Conservation (phyloP, 106 monocot genomes). For the Dendrobium chrysotoxum region DNA sequence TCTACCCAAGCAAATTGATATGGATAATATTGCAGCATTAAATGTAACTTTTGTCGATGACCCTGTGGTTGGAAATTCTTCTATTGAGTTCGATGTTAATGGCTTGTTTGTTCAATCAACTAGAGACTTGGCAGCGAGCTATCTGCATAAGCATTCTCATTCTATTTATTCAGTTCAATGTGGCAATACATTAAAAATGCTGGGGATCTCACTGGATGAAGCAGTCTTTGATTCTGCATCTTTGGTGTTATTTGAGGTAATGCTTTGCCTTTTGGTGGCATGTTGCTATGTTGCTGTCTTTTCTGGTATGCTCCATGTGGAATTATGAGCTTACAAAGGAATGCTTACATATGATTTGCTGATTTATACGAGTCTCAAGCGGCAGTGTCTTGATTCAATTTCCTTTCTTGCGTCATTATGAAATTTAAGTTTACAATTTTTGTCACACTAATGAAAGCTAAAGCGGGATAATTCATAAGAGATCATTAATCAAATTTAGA, state of each 20-base stretch:
- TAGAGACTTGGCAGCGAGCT: conserved; percentile 6
- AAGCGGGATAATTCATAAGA: not conserved
- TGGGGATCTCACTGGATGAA: conserved; percentile 67
- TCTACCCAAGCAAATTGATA: conserved; percentile 66
- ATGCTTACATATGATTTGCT: not conserved
- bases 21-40: conserved; percentile 52
- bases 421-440: not conserved
- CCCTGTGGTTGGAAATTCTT: conserved; percentile 56
- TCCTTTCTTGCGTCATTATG: not conserved
- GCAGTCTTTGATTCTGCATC: conserved; percentile 72
- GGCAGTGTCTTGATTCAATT: not conserved
- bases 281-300: not conserved
- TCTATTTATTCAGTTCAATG: conserved; percentile 36
- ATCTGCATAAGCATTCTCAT: conserved; percentile 15
- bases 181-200: conserved; percentile 52
- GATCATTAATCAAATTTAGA: not conserved
- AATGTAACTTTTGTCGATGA: conserved; percentile 75
- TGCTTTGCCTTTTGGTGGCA: not conserved
- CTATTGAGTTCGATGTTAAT: conserved; percentile 71
- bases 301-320: not conserved
- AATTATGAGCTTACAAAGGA: not conserved
- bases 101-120: conserved; percentile 56
- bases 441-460: not conserved
- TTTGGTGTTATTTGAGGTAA: conserved; percentile 62
- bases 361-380: not conserved